Evolutionary conservation across 2,329 filamentous ascomycete species (phyloP), one percentile per base, ranked within the genome.

Genomic region (Ophiosphaerella korrae): DNA sequence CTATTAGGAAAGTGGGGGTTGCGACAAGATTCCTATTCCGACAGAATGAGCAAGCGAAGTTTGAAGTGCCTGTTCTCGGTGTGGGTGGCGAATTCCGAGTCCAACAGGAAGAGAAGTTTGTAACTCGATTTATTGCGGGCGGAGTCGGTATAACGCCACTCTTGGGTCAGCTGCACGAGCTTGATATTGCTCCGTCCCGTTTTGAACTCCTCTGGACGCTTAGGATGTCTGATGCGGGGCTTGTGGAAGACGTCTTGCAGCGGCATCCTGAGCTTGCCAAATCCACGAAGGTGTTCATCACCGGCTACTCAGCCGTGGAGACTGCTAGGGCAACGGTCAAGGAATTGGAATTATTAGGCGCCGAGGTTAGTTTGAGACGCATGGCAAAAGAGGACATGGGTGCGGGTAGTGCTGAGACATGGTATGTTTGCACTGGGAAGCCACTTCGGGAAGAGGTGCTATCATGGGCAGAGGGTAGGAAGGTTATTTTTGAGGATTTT

Each of bases 81-180:
- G 89, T 95, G 55, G 90, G 88, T 0, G 91, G 90, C 1, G 76
- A 78, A 2, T 88, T 88, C 55, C 69, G 62, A 13, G 72, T 85
- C 21, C 61, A 62, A 13, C 68, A 75, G 29, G 21, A n/a, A 8
- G 64, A 60, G 16, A 50, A 46, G 1, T 50, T 64, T 7, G 54
- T 84, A 1, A 67, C 80, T 1, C 78, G 77, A 0, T 94, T 92
- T 58, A 73, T 95, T 3, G 89, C 89, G 5, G 89, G 84, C 0
- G 91, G 91, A 3, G 88, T 96, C 6, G 91, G 91, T 0, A 90
- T 95, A 53, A 96, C 91, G 24, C 91, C 91, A 1, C 62, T 94
- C 3, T 76, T 95, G n/a, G 84, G 86, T 0, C 88, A 90, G 60
- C 66, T 90, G 1, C 70, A 77, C 50, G 37, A 26, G 5, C 39